These are phyloP conservation scores for Heimioporus sp. DNA, from an alignment of 768 basidiomycete genomes.

Conservation along the genomic window DNA sequence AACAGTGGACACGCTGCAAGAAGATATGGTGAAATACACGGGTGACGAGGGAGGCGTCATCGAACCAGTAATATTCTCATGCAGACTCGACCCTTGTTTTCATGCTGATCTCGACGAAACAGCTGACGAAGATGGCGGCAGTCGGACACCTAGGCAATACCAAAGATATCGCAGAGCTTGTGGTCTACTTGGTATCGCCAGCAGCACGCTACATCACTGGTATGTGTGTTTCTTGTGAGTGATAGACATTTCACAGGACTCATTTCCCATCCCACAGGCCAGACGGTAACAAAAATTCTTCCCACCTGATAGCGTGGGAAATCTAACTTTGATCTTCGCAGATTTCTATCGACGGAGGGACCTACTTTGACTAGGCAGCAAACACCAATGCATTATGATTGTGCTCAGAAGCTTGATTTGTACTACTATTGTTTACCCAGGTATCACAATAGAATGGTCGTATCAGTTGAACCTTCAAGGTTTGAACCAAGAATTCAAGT, in stretches of 20 bases:
- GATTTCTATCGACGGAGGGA: constrained; percentile 27
- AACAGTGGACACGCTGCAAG: constrained; percentile 18
- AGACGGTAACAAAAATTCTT: constrained; percentile 19
- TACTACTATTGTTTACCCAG: too few relatives aligned
- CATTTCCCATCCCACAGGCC: constrained; percentile 12
- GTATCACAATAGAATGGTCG: too few relatives aligned
- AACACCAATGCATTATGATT: too few relatives aligned
- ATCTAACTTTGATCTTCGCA: neutral
- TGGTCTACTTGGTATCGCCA: constrained; percentile 35
- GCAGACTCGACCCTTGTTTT: neutral
- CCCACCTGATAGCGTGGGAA: neutral
- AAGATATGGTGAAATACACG: constrained; percentile 6
- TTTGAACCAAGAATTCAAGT: too few relatives aligned
- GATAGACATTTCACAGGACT: neutral
- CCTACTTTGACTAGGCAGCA: constrained; percentile 20
- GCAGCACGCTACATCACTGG: constrained; percentile 37
- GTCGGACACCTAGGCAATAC: constrained; percentile 23
- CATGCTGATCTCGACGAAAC: neutral
- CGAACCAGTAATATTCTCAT: constrained; percentile 9
- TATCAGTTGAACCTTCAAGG: too few relatives aligned
- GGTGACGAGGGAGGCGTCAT: constrained; percentile 13
- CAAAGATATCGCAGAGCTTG: constrained; percentile 36
- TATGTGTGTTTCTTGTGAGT: neutral
- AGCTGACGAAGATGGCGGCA: constrained; percentile 12
- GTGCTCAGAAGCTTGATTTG: too few relatives aligned